Conservation (phyloP, 495 filamentous ascomycete genomes). For the Physcia stellaris region DNA sequence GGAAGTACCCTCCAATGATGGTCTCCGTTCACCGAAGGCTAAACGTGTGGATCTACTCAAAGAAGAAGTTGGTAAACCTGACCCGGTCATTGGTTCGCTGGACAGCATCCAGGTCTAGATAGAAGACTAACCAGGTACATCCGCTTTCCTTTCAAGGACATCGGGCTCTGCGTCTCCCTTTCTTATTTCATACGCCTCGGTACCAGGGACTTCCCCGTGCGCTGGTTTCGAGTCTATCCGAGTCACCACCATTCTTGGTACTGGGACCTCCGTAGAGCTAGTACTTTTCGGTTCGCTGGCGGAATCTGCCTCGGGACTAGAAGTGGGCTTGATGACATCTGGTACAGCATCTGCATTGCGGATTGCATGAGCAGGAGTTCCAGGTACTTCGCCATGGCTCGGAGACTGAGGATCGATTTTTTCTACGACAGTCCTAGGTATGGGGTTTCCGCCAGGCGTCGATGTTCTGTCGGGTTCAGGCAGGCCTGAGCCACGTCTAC, state of each 20-base stretch:
- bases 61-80: conserved; percentile 36
- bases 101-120: conserved; percentile 20
- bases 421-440: conserved; percentile 75
- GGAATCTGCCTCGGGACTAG: conserved; percentile 17
- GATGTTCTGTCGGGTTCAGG: conserved; percentile 21
- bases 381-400: conserved; percentile 78
- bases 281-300: conserved; percentile 9
- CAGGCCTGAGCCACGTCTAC: conserved; percentile 31
- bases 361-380: conserved; percentile 61
- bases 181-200: conserved; percentile 28
- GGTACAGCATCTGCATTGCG: conserved; percentile 74
- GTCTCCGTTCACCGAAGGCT: conserved; percentile 15
- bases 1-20: conserved; percentile 10
- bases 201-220: conserved; percentile 22
- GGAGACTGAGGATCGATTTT: conserved; percentile 52
- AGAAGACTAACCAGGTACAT: conserved; percentile 34
- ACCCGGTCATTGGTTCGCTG: conserved; percentile 42
- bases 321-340: conserved; percentile 42
- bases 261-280: conserved; percentile 12
- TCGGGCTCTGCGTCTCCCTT: conserved; percentile 37
- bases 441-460: conserved; percentile 43
- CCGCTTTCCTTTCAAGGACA: conserved; percentile 30
- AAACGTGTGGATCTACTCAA: conserved; percentile 24
- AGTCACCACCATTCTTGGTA: conserved; percentile 34
- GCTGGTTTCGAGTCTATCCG: conserved; percentile 28